Base-by-base conservation (phyloP, 495 filamentous ascomycete species). In the Xylaria nigripes region DNA sequence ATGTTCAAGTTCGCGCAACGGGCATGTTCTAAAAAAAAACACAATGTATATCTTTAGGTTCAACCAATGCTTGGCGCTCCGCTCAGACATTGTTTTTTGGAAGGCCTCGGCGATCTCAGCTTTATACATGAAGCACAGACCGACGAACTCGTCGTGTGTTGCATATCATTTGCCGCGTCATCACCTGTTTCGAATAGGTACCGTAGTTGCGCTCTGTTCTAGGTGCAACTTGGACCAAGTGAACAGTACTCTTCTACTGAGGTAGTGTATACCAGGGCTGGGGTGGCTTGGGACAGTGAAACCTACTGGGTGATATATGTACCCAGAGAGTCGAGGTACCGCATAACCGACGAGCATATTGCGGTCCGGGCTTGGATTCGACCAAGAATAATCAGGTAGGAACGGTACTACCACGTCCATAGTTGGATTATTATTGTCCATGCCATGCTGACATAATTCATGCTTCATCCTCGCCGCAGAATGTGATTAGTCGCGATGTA, bases 71-170 rank as follows among this genome's bases (percentile, higher is more conserved):
- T 55, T 41, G 53, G 53, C 53, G 7, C 45, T 13, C 21, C 15
- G n/a, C 42, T 43, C 10, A 4, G 25, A 27, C 36, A 36, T 23
- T 21, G 30, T 25, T 10, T 45, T 54, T 46, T 45, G 22, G 53
- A 55, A 55, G 16, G 32, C 40, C 7, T 55, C 53, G 23, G 29
- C 45, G 16, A 25, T 49, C 53, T 34, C 36, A 44, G 23, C 27
- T 23, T 0, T 48, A 1, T 50, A 50, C 46, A 36, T 55, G 53
- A 55, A 55, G 48, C 46, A 36, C 25, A 25, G 25, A 24, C 36
- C 36, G 24, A 7, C 24, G 15, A 48, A 38, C 44, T 18, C 29
- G n/a, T n/a, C 36, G 25, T 24, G 44, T 54, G 32, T 44, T 36
- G 38, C 53, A 21, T 24, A 50, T 22, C 19, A 21, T 32, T 23